Evolutionary conservation across 306 rosid genomes (phyloP), one percentile per base, ranked within the genome.

Genomic region (Pterocarpus santalinus): DNA sequence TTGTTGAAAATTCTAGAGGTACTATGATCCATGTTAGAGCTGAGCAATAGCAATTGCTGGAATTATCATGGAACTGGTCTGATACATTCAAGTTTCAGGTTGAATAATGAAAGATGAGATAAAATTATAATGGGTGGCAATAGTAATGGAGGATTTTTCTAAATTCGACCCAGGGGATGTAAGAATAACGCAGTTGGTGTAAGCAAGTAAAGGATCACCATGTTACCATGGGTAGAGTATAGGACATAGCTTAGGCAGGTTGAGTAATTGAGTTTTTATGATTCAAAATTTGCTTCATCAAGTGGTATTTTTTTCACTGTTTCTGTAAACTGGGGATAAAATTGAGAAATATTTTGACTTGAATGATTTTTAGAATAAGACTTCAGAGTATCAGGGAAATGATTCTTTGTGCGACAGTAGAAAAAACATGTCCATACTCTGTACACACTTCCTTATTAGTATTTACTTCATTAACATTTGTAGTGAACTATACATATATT

Each of bases 71-170:
- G 14, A 47, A 14, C 70, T 44, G 49, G 11, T 56, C 28, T 46
- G 32, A 34, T 41, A 62, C 44, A 35, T 49, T 67, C 55, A 22
- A 22, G 28, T 71, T 67, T 67, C 47, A 30, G 61, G 51, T 36
- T 65, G 69, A 41, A 51, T 33, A 47, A 22, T 62, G 83, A 51
- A 47, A 2, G 16, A 33, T n/a, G 35, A 32, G 82, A 44, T 78
- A 47, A 17, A 41, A 32, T 22, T 35, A 30, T 66, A 13, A 28
- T 9, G 56, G 33, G 28, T 22, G 28, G 28, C 28, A 22, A 22
- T 22, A 22, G 28, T 22, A 22, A 7, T 56, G 5, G 33, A 60
- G 51, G 63, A 33, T 46, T 34, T 30, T 57, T 69, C 2, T 17
- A 51, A 57, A 22, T 22, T 22, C 28, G 46, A 17, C 53, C 0